A percentile compares a stretch with the other conserved stretches of the same genome.
Evolutionary conservation across 2,329 filamentous ascomycete genomes (phyloP).

Genomic region (Phyllosticta citrichinensis): DNA sequence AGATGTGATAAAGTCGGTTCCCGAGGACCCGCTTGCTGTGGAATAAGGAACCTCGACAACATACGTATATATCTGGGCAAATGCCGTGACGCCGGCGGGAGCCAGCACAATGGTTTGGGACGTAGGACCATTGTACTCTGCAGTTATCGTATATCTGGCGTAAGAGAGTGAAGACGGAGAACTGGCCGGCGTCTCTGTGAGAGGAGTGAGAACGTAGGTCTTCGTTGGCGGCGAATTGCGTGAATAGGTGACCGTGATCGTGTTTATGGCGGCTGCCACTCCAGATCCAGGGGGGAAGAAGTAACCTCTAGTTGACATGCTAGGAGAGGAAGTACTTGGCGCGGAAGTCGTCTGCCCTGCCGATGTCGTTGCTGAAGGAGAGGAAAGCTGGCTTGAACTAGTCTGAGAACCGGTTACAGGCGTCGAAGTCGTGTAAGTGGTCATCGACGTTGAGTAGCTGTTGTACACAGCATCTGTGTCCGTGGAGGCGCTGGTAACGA

Average conservation of each 20-base stretch:
- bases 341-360: not conserved
- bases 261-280: not conserved
- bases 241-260: not conserved
- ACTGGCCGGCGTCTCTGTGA: not conserved
- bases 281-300: not conserved
- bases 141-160: not conserved
- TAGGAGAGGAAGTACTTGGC: not conserved
- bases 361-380: no score
- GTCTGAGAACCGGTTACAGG: not conserved
- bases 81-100: not conserved
- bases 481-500: not conserved
- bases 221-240: not conserved
- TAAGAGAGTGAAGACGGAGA: not conserved
- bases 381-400: not conserved
- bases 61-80: not conserved
- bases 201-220: not conserved
- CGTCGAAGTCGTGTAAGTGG: not conserved
- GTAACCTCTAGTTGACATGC: not conserved
- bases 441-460: not conserved
- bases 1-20: not conserved
- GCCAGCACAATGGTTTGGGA: not conserved
- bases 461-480: not conserved
- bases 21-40: not conserved
- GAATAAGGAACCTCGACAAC: not conserved
- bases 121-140: not conserved